Base-by-base conservation (phyloP, 768 basidiomycete species). In the Dioszegia aurantiaca region DNA sequence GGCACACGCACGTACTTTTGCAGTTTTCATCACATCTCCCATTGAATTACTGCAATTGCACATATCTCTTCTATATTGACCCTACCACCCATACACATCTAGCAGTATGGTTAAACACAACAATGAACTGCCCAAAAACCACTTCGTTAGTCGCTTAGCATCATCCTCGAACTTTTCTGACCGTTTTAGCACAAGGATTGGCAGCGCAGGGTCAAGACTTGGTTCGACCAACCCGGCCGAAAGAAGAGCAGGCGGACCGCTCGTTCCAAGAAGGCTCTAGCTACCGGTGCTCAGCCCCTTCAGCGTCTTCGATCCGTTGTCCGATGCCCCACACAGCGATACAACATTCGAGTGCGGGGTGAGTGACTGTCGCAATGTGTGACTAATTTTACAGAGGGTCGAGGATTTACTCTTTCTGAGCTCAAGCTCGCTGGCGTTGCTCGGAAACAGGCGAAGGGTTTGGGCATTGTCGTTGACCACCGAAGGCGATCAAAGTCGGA, bases 221-320 rank as follows among this genome's bases (percentile, higher is more conserved):
- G 69, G 93, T 98, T 98, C 78, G 89, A 98, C 83, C 95, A 99
- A 81, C 91, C 95, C 57, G 94, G 93, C 47, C 88, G 89, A 77
- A 98, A 98, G 82, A 88, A 92, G 78, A 88, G 90, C 78, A 84
- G 95, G 77, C 88, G 95, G 78, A 86, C 82, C 45, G 90, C 92
- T 42, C 89, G 95, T 80, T 87, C 90, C 80, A 81, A 82, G 69
- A 98, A 95, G 82, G 90, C 91, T 57, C 84, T 90, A 44, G 78
- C 85, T 61, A 87, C 95, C 57, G 95, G 95, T 69, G 89, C 91
- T 64, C 89, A 90, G 75, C 95, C 90, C 43, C 85, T 90, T 64
- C 67, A 85, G 62, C 87, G 87, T 78, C 89, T 98, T 72, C 91
- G 94, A 73, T 94, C 94, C 46, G 94, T 93, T 62, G 95, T 99